Conservation (phyloP, 148 eudicot genomes). For the Rhododendron molle region DNA sequence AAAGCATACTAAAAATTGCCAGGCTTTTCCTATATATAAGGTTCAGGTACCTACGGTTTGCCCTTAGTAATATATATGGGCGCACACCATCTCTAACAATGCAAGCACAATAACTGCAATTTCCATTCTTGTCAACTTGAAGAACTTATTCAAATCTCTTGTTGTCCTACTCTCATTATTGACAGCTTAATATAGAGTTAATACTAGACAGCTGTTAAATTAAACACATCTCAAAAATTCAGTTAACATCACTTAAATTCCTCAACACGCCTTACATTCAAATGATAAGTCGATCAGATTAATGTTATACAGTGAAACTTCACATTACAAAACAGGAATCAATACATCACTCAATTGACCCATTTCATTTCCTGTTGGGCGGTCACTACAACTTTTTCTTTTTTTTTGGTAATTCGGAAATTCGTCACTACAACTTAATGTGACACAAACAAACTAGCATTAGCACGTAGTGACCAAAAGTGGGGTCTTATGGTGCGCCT, state of each 20-base stretch:
- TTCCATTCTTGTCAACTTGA: background rate
- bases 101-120: too few species aligned
- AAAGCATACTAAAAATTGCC: background rate
- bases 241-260: background rate
- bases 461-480: background rate
- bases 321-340: background rate
- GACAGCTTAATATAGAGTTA: background rate
- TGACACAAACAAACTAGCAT: background rate
- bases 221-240: background rate
- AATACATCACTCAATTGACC: background rate
- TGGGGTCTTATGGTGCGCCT: background rate
- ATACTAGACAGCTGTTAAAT: background rate
- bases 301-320: background rate
- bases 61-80: background rate
- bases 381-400: background rate
- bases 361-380: background rate
- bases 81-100: background rate
- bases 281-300: background rate
- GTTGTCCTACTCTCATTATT: background rate
- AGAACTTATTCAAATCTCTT: background rate
- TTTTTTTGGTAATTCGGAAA: background rate
- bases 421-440: background rate
- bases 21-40: too few species aligned
- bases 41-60: background rate
- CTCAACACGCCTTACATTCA: background rate